Evolutionary conservation across 2,329 filamentous ascomycete species (phyloP), one percentile per base, ranked within the genome.

Genomic region (Penicillium oxalicum): DNA sequence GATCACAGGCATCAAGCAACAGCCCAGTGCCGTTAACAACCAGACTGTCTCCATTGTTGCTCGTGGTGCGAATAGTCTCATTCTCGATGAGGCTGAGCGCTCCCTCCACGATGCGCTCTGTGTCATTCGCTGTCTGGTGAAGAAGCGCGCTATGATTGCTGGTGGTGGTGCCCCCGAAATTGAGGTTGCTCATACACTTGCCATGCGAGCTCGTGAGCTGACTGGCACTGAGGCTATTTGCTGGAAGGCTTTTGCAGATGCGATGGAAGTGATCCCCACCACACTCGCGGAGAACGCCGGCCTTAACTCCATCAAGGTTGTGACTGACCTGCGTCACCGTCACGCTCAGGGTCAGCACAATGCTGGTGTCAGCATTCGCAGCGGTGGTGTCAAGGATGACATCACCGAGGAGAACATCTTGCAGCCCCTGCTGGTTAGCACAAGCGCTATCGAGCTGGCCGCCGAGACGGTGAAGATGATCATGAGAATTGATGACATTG

Each of bases 381-480:
- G 88, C 56, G 91, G 93, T 36, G 93, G 93, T 51, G 93, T 98
- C 57, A 96, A 95, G 80, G 84, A 87, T 60, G 94, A 98, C 74
- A 97, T 97, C 66, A 86, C 87, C 51, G 91, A 95, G 70, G 91
- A 96, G 78, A 95, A 95, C 58, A 93, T 98, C 47, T 77, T 98
- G 67, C 93, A 98, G 76, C 93, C 93, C 13, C 77, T 98, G 66
- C 76, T 98, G 53, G 93, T 98, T 54, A 95, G 90, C 79, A 98
- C 93, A 49, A 97, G 91, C 70, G 90, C 93, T 25, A 93, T 98
- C 63, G 91, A 98, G 77, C 74, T 98, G 71, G 93, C 93, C 28
- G 91, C 91, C 6, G 93, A 98, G 80, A 98, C 93, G 52, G 93
- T 97, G 62, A 98, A 97, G 83, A 93, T 95, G 89, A 84, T 86